These are phyloP conservation scores for Vitis hybrid DNA, from an alignment of 177 flowering plant species.

Conservation along the genomic window DNA sequence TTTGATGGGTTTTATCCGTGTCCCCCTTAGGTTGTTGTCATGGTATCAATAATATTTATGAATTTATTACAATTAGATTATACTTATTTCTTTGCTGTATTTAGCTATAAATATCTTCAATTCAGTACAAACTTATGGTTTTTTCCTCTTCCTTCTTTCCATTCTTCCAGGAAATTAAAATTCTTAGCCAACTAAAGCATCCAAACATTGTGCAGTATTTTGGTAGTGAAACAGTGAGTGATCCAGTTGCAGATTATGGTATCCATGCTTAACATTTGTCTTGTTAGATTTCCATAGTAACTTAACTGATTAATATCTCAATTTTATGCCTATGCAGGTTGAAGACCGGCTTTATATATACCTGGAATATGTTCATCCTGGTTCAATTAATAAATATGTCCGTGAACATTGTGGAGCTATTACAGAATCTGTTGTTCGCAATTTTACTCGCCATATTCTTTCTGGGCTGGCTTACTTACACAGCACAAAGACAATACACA, in stretches of 20 bases:
- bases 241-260: background rate
- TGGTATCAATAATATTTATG: no score
- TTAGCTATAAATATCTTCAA: no score
- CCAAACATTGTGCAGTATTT: conserved; percentile 96
- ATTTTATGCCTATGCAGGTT: conserved; percentile 45
- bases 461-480: conserved; percentile 93
- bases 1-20: background rate
- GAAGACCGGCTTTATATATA: conserved; percentile 82
- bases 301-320: background rate
- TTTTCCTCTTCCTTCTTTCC: conserved; percentile 6
- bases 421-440: conserved; percentile 86
- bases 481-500: conserved; percentile 82
- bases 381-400: conserved; percentile 83
- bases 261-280: background rate
- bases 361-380: conserved; percentile 93
- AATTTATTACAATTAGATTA: no score
- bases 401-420: conserved; percentile 93
- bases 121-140: no score
- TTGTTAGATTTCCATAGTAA: background rate
- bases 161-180: conserved; percentile 78
- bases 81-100: no score
- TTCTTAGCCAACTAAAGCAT: conserved; percentile 88
- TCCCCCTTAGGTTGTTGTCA: background rate
- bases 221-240: conserved; percentile 95
- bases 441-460: conserved; percentile 91